Evolutionary conservation across 139 green algal genomes (phyloP).

Genomic region (Pleodorina starrii): DNA sequence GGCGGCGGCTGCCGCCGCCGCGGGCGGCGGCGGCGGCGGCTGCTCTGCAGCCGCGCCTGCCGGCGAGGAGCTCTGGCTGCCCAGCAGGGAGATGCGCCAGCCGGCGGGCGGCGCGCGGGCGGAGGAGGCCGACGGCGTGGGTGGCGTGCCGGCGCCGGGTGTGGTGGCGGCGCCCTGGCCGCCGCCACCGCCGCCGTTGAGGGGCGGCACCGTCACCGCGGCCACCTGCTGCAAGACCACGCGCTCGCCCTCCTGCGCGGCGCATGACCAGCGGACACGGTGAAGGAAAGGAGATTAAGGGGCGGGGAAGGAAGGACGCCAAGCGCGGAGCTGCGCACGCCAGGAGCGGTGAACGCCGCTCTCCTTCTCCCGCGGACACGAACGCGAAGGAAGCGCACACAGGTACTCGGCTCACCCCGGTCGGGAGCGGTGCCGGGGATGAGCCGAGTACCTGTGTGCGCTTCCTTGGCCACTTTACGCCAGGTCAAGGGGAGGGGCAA

Average conservation of each 20-base stretch:
- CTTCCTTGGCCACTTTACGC: too few relatives aligned
- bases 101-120: not conserved
- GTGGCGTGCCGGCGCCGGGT: not conserved
- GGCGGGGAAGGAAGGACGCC: too few relatives aligned
- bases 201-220: constrained; percentile 17
- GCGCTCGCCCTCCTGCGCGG: constrained; percentile 40
- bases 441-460: too few relatives aligned
- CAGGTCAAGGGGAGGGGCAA: too few relatives aligned
- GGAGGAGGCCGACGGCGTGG: not conserved
- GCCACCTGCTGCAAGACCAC: constrained; percentile 49
- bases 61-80: not conserved
- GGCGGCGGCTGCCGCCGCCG: not conserved
- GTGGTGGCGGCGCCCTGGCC: not conserved
- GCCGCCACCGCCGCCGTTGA: not conserved
- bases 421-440: too few relatives aligned
- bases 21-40: not conserved
- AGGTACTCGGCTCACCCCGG: too few relatives aligned
- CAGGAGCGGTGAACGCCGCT: too few relatives aligned
- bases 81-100: constrained; percentile 44
- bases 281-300: too few relatives aligned
- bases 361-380: too few relatives aligned
- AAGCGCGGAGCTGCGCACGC: too few relatives aligned
- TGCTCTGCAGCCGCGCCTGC: not conserved
- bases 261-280: too few relatives aligned
- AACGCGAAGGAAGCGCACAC: too few relatives aligned